Evolutionary conservation across 331 rosid genomes (phyloP).

Genomic region (Pyracantha coccinea): DNA sequence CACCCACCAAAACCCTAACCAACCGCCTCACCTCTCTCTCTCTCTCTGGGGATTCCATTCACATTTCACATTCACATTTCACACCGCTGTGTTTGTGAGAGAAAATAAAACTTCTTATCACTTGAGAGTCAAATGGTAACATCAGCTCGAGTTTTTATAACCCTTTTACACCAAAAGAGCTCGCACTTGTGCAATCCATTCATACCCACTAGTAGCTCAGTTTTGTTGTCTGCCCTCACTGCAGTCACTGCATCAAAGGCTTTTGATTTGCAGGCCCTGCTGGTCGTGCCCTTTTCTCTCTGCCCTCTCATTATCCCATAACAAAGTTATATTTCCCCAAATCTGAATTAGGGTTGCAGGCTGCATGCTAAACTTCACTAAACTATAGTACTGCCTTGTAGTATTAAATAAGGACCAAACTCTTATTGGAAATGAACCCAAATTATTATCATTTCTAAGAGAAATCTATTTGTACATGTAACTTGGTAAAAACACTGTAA

Average conservation of each 20-base stretch:
- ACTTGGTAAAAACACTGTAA: background rate
- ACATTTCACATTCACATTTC: conserved; percentile 11
- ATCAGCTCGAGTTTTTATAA: background rate
- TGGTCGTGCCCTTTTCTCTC: background rate
- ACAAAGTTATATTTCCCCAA: background rate
- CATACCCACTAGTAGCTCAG: background rate
- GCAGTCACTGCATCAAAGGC: background rate
- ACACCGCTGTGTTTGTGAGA: background rate
- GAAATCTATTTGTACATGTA: background rate
- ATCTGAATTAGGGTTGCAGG: background rate
- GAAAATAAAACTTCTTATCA: background rate
- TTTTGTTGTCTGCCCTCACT: background rate
- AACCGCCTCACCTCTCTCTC: background rate
- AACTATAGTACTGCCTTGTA: background rate
- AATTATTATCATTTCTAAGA: background rate
- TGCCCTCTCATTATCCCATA: background rate
- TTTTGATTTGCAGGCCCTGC: background rate
- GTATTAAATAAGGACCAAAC: background rate
- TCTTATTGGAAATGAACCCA: background rate
- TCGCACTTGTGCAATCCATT: conserved; percentile 11
- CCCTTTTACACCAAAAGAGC: background rate
- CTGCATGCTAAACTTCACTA: background rate
- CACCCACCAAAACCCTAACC: conserved; percentile 10
- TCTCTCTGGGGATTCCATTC: conserved; percentile 29
- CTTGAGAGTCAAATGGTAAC: background rate